Evolutionary conservation across 768 basidiomycete species (phyloP), one percentile per base, ranked within the genome.

Genomic region (Filobasidium wieringae): DNA sequence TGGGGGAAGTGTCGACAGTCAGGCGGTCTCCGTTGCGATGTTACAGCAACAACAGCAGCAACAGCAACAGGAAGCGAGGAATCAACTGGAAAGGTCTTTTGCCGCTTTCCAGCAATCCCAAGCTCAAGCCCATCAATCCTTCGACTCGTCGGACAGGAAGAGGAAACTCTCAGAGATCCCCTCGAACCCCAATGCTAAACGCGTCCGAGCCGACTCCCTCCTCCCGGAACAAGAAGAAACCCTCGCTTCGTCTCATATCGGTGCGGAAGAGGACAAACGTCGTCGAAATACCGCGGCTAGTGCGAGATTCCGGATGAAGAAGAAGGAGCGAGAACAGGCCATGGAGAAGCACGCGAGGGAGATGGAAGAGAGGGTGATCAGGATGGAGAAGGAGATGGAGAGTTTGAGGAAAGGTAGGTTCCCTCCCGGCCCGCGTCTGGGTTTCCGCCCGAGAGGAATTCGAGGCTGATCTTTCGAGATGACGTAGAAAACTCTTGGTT

Each of bases 261-360:
- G n/a, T n/a, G n/a, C n/a, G n/a, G n/a, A n/a, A n/a, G n/a, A n/a
- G n/a, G n/a, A 27, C 22, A 73, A 73, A 59, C 63, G 72, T 51
- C 58, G 72, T 49, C 49, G 72, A 55, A 73, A 73, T 57, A 73
- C 72, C 43, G 72, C 71, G 47, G 72, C 72, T 11, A 67, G 65
- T 19, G 72, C 72, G 15, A 47, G 72, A 52, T 73, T 73, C 63
- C 62, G 72, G 54, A 63, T 68, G 49, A 73, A 73, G 66, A 73
- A 73, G 66, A 73, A 73, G 68, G 72, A 73, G 63, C 55, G 72
- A 39, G 72, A 73, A 49, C 69, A 71, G 53, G 66, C 66, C 0
- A 24, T 73, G 1, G 72, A 73, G 37, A 52, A 36, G 55, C 40
- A 56, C 41, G 53, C 53, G 43, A 51, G 57, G 32, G 54, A 57